Evolutionary conservation across 331 rosid genomes (phyloP), one percentile per base, ranked within the genome.

Genomic region (Acacia concinna): DNA sequence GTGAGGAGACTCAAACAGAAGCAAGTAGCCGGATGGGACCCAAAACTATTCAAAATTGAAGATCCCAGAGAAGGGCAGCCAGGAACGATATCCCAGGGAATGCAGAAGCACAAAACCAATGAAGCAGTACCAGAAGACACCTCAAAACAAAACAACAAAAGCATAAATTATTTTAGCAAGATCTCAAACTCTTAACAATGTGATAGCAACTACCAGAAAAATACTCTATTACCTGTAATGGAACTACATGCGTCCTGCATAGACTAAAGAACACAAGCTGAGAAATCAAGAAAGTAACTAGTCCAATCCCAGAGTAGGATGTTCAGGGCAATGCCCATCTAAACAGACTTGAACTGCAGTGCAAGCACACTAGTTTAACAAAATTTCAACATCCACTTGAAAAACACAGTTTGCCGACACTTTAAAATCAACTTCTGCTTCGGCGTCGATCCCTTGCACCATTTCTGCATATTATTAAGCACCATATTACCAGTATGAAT

Each of bases 361-460:
- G 94, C 89, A 87, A 87, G 84, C 89, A 88, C 88, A 81, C 81
- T 76, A 86, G 76, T 79, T 81, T 81, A 79, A 91, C 84, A 85
- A 82, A 87, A 88, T 81, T 80, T 73, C 86, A 87, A 86, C 80
- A 80, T 84, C 87, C 85, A 83, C 88, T 79, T 72, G 79, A 77
- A 79, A 79, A 66, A 62, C 81, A 83, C 82, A 66, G 73, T 40
- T 71, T 71, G 74, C 74, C 34, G 57, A 68, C 76, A 57, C 78
- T 18, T 40, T 31, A 59, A 76, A 83, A 75, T 93, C 81, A 96
- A 81, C 99, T 96, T 82, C 97, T 91, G 93, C 98, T 93, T 27
- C 98, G 74, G 84, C 90, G 97, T 0, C 97, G 92, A 30, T 96
- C 98, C 89, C 91, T 93, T 67, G 91, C 60, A 44, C 98, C 98